Base-by-base conservation (phyloP, 2,329 filamentous ascomycete genomes). In the Conoideocrella luteorostrata region DNA sequence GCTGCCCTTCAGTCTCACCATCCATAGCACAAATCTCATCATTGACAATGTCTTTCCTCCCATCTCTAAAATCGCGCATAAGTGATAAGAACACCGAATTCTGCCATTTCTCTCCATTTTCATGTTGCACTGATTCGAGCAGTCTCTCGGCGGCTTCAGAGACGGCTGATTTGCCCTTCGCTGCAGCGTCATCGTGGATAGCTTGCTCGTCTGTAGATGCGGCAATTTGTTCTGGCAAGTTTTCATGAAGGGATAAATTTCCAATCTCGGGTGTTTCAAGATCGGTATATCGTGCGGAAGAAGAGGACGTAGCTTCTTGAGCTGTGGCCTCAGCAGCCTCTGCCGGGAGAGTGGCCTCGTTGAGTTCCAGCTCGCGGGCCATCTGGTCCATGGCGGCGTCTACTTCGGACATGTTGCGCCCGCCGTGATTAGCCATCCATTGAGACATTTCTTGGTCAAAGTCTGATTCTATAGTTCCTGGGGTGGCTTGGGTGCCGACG, bases 1-100 rank as follows among this genome's bases (percentile, higher is more conserved):
- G 34, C 5, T 41, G 33, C 4, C 39, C 10, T 2, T 40, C 45
- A 15, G 41, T 52, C n/a, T 39, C 46, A 4, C 47, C 53, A 1
- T 52, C 49, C 1, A 55, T 65, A 33, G 62, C 59, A 5, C 58
- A 57, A 21, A 71, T 66, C 52, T 69, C 59, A 24, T 70, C 62
- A 34, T 67, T 61, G 11, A 69, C 52, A 38, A 71, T 68, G 17
- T 69, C 67, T 49, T 71, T 71, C 18, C 55, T 62, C 2, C 68
- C 68, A 38, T 71, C 68, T 7, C 66, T 59, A 36, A 71, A 70
- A 43, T 71, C 68, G 15, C 66, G 63, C 68, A 71, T 71, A 4
- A 71, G 57, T 0, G 63, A 63, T 7, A 71, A 54, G 33, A 71
- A 71, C n/a, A 61, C 56, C 0, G 68, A 71, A 35, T 71, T 68